Conservation (phyloP, 768 basidiomycete genomes). For the Hydnomerulius pinastri region DNA sequence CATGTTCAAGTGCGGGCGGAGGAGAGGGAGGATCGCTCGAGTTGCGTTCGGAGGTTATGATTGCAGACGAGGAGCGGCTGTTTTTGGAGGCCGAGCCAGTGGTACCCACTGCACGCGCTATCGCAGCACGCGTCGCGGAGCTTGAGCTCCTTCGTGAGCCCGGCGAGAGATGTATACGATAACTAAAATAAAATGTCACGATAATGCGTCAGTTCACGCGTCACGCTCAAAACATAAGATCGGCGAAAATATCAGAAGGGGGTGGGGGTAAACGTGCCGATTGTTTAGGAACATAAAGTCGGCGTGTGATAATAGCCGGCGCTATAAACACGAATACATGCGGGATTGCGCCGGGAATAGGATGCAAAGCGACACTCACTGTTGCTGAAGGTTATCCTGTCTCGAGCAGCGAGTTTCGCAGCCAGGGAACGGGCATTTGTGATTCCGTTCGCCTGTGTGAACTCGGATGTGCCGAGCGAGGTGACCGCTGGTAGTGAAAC, state of each 20-base stretch:
- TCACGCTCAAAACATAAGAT: neutral
- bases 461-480: conserved; percentile 86
- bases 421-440: conserved; percentile 93
- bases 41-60: conserved; percentile 27
- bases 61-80: conserved; percentile 25
- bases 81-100: conserved; percentile 20
- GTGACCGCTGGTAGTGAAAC: conserved; percentile 89
- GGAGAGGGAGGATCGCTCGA: conserved; percentile 29
- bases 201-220: conserved; percentile 11
- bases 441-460: conserved; percentile 90
- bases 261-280: conserved; percentile 11
- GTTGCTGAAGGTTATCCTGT: conserved; percentile 78
- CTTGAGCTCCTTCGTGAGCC: conserved; percentile 69
- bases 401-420: conserved; percentile 89
- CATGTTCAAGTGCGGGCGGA: conserved; percentile 49
- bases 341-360: conserved; percentile 3
- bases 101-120: conserved; percentile 43
- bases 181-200: conserved; percentile 43
- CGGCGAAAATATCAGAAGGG: conserved; percentile 12
- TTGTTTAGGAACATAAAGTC: neutral
- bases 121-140: conserved; percentile 56
- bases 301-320: conserved; percentile 1
- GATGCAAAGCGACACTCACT: conserved; percentile 19
- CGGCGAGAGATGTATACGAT: conserved; percentile 80
- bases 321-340: conserved; percentile 2